Evolutionary conservation across 495 filamentous ascomycete species (phyloP).

Genomic region (Annulohypoxylon nitens): DNA sequence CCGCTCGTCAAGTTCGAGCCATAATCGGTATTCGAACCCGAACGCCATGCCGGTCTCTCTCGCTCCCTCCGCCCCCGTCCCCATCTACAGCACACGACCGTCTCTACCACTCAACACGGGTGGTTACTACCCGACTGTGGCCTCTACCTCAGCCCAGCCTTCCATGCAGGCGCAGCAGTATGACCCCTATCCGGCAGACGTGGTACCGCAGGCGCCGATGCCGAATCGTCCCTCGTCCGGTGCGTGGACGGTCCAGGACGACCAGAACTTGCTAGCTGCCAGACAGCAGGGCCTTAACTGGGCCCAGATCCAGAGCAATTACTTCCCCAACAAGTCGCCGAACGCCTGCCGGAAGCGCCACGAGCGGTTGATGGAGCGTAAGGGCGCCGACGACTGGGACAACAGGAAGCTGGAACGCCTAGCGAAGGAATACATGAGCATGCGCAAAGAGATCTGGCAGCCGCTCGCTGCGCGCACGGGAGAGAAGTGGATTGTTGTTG

Average conservation of each 20-base stretch:
- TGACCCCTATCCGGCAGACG: conserved; percentile 55
- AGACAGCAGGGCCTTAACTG: conserved; percentile 77
- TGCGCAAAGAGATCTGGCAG: conserved; percentile 79
- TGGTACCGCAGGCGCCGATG: conserved; percentile 51
- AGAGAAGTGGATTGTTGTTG: conserved; percentile 78
- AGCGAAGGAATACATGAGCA: conserved; percentile 74
- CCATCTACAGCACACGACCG: conserved; percentile 49
- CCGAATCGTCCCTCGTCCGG: conserved; percentile 65
- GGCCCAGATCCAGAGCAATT: conserved; percentile 74
- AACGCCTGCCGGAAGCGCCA: conserved; percentile 86
- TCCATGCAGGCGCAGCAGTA: conserved; percentile 52
- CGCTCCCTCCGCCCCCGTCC: conserved; percentile 49
- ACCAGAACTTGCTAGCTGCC: conserved; percentile 71
- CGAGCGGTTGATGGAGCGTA: conserved; percentile 77
- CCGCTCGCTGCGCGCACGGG: conserved; percentile 71
- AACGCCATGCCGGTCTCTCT: conserved; percentile 50
- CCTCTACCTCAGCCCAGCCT: conserved; percentile 44
- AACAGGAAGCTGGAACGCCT: conserved; percentile 73
- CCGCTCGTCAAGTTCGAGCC: conserved; percentile 51
- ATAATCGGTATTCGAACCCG: conserved; percentile 51
- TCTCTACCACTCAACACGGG: conserved; percentile 46
- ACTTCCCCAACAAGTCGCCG: conserved; percentile 78
- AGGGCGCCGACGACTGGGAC: conserved; percentile 76
- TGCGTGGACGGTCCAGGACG: conserved; percentile 74
- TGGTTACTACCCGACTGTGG: conserved; percentile 48